phyloP scores from a whole-genome alignment of 2,329 filamentous ascomycete species.

The Botrytis fragariae region DNA sequence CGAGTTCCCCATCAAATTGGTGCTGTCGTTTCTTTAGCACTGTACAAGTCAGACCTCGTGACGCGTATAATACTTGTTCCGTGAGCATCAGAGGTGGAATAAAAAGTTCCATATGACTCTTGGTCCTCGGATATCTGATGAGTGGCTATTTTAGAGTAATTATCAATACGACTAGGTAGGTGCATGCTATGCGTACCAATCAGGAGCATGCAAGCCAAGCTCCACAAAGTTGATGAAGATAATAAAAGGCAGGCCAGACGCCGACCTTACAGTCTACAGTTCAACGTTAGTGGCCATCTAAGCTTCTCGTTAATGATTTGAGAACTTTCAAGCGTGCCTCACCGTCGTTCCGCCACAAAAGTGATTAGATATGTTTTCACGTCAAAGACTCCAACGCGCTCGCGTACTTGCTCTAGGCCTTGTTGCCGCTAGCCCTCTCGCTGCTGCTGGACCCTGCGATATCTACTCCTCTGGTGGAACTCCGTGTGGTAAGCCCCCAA shows the following conservation, averaged over 20 bases:
- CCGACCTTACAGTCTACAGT: background rate
- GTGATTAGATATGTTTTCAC: constrained; percentile 38
- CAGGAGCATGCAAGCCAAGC: background rate
- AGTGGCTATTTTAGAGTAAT: background rate
- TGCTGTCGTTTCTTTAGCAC: background rate
- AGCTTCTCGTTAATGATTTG: background rate
- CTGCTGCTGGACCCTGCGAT: constrained; percentile 57
- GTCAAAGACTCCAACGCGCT: constrained; percentile 32
- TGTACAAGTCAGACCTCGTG: background rate
- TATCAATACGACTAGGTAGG: background rate
- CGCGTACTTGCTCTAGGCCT: constrained; percentile 37
- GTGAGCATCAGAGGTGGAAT: constrained; percentile 10
- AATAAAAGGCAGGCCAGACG: background rate
- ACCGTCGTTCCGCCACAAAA: constrained; percentile 17
- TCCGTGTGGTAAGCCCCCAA: constrained; percentile 45
- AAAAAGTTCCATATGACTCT: background rate
- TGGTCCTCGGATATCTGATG: background rate
- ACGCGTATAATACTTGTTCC: no score
- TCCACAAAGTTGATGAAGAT: background rate
- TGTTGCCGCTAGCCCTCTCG: constrained; percentile 42
- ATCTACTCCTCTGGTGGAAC: constrained; percentile 57
- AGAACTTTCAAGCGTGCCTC: constrained; percentile 3
- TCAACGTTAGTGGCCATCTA: background rate
- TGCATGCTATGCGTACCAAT: constrained; percentile 6
- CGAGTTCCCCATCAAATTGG: background rate